Conservation (phyloP, 768 basidiomycete genomes). For the Russula ochroleuca region DNA sequence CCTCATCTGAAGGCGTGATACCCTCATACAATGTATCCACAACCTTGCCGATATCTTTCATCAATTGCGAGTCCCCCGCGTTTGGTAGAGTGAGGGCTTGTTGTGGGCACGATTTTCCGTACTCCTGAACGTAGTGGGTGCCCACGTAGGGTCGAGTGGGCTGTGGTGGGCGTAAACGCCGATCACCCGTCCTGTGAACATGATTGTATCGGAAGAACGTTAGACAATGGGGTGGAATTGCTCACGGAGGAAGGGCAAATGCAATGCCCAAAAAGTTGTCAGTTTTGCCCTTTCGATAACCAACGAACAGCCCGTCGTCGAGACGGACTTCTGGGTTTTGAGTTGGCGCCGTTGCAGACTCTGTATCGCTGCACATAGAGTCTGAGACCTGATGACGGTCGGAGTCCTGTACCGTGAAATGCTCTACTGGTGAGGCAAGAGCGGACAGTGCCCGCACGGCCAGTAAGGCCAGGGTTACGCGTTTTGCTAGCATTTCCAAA, state of each 20-base stretch:
- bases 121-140: constrained; percentile 23
- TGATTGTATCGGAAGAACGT: too few relatives aligned
- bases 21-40: constrained; percentile 2
- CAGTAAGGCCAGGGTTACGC: constrained; percentile 6
- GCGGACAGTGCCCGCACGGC: constrained; percentile 9
- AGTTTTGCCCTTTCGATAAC: constrained; percentile 29
- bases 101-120: constrained; percentile 32
- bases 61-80: not conserved
- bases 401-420: constrained; percentile 5
- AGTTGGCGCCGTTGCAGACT: not conserved
- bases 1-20: constrained; percentile 25
- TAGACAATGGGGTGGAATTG: not conserved
- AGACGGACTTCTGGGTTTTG: constrained; percentile 29
- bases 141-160: constrained; percentile 25
- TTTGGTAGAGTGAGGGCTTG: constrained; percentile 23
- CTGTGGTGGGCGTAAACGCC: constrained; percentile 38
- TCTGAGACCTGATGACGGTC: not conserved
- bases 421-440: constrained; percentile 9
- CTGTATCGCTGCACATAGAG: not conserved
- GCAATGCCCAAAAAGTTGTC: constrained; percentile 41
- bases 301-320: constrained; percentile 33
- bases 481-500: constrained; percentile 7
- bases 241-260: constrained; percentile 40
- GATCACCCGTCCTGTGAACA: constrained; percentile 32
- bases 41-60: not conserved